Percentiles rank a stretch among this genome's conserved stretches.
Evolutionary conservation across 331 rosid species (phyloP).

Genomic region (Spiraea crenata): DNA sequence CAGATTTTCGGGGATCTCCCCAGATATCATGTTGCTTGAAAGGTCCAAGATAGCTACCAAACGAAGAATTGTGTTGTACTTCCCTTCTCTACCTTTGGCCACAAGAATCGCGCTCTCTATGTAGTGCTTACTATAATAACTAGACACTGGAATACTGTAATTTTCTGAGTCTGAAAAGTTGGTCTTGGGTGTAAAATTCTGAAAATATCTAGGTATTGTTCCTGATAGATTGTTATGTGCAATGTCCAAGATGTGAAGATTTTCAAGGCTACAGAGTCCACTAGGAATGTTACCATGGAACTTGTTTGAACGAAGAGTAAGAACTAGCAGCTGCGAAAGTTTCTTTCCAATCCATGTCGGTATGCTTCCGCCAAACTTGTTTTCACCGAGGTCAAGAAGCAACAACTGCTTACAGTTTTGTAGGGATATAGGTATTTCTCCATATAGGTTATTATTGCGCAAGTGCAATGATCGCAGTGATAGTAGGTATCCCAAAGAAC

Average conservation of each 20-base stretch:
- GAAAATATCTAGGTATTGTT: constrained; percentile 27
- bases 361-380: constrained; percentile 31
- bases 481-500: constrained; percentile 9
- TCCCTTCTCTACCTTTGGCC: too few species aligned
- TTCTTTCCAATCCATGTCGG: constrained; percentile 26
- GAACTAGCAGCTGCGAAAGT: constrained; percentile 7
- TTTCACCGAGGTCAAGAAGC: constrained; percentile 35
- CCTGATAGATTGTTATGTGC: constrained; percentile 32
- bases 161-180: background rate
- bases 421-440: constrained; percentile 27
- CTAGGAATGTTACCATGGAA: constrained; percentile 20
- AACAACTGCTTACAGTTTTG: constrained; percentile 7
- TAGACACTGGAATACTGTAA: background rate
- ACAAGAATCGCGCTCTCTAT: too few species aligned
- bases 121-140: background rate
- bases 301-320: constrained; percentile 33
- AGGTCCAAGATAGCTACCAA: too few species aligned
- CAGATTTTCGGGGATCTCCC: constrained; percentile 25
- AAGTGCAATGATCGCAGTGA: constrained; percentile 1
- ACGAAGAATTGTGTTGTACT: too few species aligned
- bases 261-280: constrained; percentile 21
- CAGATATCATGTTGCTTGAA: constrained; percentile 22
- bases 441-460: constrained; percentile 26
- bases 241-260: constrained; percentile 34
- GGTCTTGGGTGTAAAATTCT: constrained; percentile 26